Base-by-base conservation (phyloP, 495 filamentous ascomycete genomes). In the Lasiosphaeria miniovina region DNA sequence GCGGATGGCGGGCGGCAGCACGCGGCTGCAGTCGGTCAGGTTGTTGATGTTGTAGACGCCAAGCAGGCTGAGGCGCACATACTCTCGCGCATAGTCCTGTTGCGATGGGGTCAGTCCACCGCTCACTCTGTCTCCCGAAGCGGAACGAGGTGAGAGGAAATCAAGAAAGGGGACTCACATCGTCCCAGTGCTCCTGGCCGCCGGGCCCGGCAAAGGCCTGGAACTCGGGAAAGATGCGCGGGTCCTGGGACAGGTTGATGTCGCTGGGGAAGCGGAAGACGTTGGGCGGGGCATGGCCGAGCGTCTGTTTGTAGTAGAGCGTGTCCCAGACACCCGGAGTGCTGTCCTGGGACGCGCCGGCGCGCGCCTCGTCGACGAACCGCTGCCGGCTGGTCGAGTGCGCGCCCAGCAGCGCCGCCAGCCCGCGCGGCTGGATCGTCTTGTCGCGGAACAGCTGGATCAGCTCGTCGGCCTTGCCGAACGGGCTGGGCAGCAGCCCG, bases 361-460 rank as follows among this genome's bases (percentile, higher is more conserved):
- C 49, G 17, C 68, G 65, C 31, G 67, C 53, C 3, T 68, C 49
- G 62, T 83, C 69, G 35, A 78, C 72, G 60, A 76, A 77, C 33
- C 65, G 71, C 61, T 83, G 79, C 57, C 71, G 72, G 49, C 69
- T 68, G 11, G 71, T 71, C 5, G 77, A 77, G 65, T 84, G 81
- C 0, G 81, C 78, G 33, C 81, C 81, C 1, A 84, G 65, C 6
- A 84, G 69, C 0, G 80, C 80, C 0, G 76, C 76, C 1, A 82
- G 68, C 49, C 74, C 77, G 38, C 65, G 62, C 6, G 77, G 59
- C 32, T 71, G 65, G 62, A 84, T 77, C 0, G 80, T 82, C 69
- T 83, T 83, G 33, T 71, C 70, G 11, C 58, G 58, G 65, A 81
- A 83, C 6, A 83, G 70, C 34, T 64, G 57, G 60, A 75, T 64